Percentiles rank a stretch among this genome's conserved stretches.
phyloP scores from a whole-genome alignment of 305 asterid genomes.

The Euphrasia arctica region DNA sequence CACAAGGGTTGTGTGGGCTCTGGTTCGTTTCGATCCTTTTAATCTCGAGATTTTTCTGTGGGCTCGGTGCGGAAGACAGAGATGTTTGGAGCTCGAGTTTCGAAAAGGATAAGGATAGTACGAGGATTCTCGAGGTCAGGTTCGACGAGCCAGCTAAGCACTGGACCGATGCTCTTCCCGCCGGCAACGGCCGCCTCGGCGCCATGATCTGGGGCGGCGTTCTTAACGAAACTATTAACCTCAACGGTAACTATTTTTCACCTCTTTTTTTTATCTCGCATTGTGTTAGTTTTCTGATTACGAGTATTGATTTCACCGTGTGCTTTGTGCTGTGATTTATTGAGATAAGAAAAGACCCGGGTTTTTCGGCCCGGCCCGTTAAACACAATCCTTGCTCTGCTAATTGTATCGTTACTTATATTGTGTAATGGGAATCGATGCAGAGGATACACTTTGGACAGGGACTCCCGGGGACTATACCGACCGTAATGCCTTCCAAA shows the following conservation, averaged over 20 bases:
- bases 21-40: conserved; percentile 22
- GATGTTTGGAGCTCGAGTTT: conserved; percentile 52
- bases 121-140: conserved; percentile 51
- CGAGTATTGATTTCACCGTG: too few species aligned
- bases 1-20: conserved; percentile 21
- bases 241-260: conserved; percentile 47
- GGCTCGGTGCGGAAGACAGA: conserved; percentile 36
- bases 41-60: conserved; percentile 11
- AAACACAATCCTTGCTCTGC: too few species aligned
- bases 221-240: conserved; percentile 58
- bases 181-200: conserved; percentile 85
- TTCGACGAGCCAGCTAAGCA: conserved; percentile 51
- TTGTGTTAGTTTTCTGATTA: too few species aligned
- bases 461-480: conserved; percentile 67
- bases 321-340: too few species aligned
- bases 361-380: too few species aligned
- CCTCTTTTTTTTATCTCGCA: not conserved
- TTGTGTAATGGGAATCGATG: conserved; percentile 9
- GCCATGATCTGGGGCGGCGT: conserved; percentile 83
- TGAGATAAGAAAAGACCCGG: too few species aligned
- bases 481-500: conserved; percentile 39
- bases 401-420: too few species aligned
- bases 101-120: conserved; percentile 22
- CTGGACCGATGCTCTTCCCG: conserved; percentile 91
- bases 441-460: conserved; percentile 94